Base-by-base conservation (phyloP, 148 eudicot genomes). In the Rhododendron ferrugineum region DNA sequence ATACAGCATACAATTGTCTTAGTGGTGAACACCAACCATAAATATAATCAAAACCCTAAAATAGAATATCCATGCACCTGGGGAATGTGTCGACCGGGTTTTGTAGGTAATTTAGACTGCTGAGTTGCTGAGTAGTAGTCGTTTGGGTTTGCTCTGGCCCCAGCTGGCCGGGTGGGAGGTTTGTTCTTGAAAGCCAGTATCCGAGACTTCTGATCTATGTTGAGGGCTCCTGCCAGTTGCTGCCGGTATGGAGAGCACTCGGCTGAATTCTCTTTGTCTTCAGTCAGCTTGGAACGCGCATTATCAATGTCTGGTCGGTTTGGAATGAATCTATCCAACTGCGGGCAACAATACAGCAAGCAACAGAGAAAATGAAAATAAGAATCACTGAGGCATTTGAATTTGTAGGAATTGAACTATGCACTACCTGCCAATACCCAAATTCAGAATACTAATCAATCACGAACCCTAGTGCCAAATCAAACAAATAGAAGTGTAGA, bases 321-420 rank as follows among this genome's bases (percentile, higher is more conserved):
- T 3, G 98, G 98, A 14, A 95, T 95, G 79, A 93, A 95, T 82
- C 96, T 92, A 85, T 94, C 98, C 96, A 93, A 80, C 54, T 50
- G 54, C 54, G 2, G 16, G 54, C 54, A 50, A 50, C 54, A 46
- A 46, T 46, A 46, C 49, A 9, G 49, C 49, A 46, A 46, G 49
- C 49, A 46, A 50, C 54, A 50, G 15, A 50, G 54, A 50, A 50
- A 50, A 50, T 50, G 54, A 50, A 11, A 50, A 50, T 50, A 11
- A 50, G 54, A 50, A 50, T 50, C 54, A 13, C 16, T 50, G 15
- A 13, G 54, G 54, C 54, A 50, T 50, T 50, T 50, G 54, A 50
- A 50, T 50, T 50, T 50, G 44, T 50, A 50, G 54, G 54, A 50
- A 50, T 50, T 50, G 14, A 50, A 50, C 54, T 50, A 50, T 8